phyloP scores from a whole-genome alignment of 2,329 filamentous ascomycete genomes.

The Cladophialophora chaetospira region DNA sequence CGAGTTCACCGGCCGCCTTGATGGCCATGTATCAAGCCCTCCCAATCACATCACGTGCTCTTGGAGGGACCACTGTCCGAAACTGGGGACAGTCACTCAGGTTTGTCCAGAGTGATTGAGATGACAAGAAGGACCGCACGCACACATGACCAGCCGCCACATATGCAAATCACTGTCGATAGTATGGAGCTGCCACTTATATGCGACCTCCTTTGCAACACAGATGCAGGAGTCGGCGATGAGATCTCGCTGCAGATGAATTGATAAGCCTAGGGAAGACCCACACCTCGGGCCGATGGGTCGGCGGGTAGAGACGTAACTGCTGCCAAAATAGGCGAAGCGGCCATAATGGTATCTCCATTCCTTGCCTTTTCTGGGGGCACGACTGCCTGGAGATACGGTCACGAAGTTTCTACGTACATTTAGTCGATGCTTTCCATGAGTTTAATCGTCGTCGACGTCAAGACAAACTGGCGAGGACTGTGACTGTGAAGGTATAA shows the following conservation, averaged over 20 bases:
- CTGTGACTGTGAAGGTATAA: not conserved
- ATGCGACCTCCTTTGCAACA: too few relatives aligned
- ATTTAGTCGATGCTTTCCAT: too few relatives aligned
- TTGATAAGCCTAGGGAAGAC: too few relatives aligned
- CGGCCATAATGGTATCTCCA: slow-evolving; percentile 8
- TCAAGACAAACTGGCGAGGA: not conserved
- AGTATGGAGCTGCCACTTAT: too few relatives aligned
- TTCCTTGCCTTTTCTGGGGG: not conserved
- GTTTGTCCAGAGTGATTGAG: not conserved
- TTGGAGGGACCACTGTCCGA: not conserved
- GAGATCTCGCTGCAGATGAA: too few relatives aligned
- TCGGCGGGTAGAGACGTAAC: slow-evolving; percentile 3
- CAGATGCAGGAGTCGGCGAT: not conserved
- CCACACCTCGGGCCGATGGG: too few relatives aligned
- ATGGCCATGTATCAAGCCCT: too few relatives aligned
- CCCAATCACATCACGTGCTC: not conserved
- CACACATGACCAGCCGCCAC: not conserved
- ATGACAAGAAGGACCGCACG: not conserved
- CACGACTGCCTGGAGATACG: not conserved
- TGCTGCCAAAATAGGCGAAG: not conserved
- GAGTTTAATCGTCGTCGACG: too few relatives aligned
- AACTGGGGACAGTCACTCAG: not conserved
- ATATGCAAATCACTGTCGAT: not conserved
- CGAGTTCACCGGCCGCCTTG: too few relatives aligned
- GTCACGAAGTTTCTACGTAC: too few relatives aligned